Percentiles rank a stretch among this genome's conserved stretches.
Evolutionary conservation across 2,329 filamentous ascomycete species (phyloP).

Genomic region (Neopestalotiopsis clavispora): DNA sequence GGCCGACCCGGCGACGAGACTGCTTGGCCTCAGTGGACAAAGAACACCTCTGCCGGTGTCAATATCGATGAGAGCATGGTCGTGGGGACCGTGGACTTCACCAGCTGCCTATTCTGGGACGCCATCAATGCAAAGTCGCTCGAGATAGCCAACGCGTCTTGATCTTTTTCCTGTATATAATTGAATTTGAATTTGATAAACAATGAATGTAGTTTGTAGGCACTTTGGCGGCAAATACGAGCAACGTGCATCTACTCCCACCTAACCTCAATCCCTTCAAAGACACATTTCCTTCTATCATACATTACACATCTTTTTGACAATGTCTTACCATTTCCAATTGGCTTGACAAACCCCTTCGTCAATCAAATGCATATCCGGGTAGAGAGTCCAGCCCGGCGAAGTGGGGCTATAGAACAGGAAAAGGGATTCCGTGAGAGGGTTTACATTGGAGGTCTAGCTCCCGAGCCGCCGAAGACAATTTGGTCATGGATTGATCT

Average conservation of each 20-base stretch:
- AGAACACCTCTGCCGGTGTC: slow-evolving; percentile 20
- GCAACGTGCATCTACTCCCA: background rate
- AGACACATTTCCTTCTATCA: too few species aligned
- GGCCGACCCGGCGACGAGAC: slow-evolving; percentile 24
- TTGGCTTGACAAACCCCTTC: too few species aligned
- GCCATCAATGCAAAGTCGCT: slow-evolving; percentile 23
- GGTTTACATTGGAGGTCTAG: background rate
- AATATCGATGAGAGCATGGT: slow-evolving; percentile 21
- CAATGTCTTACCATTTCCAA: too few species aligned
- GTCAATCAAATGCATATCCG: too few species aligned
- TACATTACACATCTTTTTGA: too few species aligned
- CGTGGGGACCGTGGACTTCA: slow-evolving; percentile 24
- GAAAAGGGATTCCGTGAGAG: background rate
- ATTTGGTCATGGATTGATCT: background rate
- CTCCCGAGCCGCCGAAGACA: too few species aligned
- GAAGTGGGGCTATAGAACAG: background rate
- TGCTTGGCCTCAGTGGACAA: slow-evolving; percentile 25
- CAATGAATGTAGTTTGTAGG: too few species aligned
- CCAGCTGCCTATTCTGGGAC: slow-evolving; percentile 26
- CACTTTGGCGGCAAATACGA: background rate
- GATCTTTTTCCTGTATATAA: background rate
- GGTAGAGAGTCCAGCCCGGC: background rate
- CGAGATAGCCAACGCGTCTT: background rate
- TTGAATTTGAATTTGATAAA: too few species aligned
- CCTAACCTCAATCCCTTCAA: background rate